phyloP scores from a whole-genome alignment of 306 rosid genomes.

The Vigna angularis region DNA sequence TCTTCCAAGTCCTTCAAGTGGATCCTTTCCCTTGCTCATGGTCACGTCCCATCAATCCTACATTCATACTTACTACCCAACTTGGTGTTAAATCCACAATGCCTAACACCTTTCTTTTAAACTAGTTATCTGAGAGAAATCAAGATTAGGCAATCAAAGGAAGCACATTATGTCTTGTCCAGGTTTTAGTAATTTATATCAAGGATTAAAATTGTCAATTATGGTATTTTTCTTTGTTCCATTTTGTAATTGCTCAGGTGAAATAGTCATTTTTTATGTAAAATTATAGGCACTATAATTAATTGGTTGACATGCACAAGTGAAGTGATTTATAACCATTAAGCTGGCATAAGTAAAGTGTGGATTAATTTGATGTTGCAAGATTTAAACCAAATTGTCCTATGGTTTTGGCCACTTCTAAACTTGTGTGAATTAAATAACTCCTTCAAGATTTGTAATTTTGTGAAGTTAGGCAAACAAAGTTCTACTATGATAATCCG shows the following conservation, averaged over 20 bases:
- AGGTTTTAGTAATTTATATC: conserved; percentile 15
- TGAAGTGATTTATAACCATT: conserved; percentile 5
- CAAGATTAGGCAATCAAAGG: conserved; percentile 26
- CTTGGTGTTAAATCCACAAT: conserved; percentile 7
- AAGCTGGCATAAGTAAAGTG: conserved; percentile 4
- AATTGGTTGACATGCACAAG: conserved; percentile 5
- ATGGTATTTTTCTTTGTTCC: not conserved
- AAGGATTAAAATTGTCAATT: conserved; percentile 14
- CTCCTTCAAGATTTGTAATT: no score
- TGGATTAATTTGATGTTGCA: conserved; percentile 13
- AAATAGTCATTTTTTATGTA: not conserved
- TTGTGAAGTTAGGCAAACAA: no score
- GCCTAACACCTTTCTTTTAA: conserved; percentile 1
- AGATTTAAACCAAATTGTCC: conserved; percentile 1
- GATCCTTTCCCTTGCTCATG: no score
- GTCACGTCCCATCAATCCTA: not conserved
- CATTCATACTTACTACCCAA: conserved; percentile 2
- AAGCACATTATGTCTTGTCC: not conserved
- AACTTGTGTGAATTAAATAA: no score
- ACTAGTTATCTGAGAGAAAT: conserved; percentile 17
- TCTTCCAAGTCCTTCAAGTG: no score
- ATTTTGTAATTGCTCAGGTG: not conserved
- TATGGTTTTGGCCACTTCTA: no score
- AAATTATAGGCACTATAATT: not conserved
- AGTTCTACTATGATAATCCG: no score